Percentiles rank a stretch among this genome's conserved stretches.
Conservation (phyloP, 495 filamentous ascomycete species). For the Hypoxylon trugodes region DNA sequence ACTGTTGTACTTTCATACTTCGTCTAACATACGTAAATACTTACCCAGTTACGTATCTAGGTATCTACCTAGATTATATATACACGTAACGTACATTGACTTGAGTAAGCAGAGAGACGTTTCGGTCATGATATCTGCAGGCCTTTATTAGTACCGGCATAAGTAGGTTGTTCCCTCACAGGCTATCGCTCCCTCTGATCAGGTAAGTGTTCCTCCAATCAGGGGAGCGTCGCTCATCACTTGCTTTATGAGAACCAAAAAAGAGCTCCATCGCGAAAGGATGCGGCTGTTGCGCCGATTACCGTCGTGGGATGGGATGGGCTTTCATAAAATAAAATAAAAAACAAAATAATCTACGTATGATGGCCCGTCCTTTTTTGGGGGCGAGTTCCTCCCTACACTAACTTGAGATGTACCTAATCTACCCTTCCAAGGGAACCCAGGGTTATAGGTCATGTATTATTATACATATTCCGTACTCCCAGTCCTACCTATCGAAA, state of each 20-base stretch:
- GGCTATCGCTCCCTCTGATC: conserved; percentile 33
- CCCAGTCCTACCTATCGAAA: conserved; percentile 38
- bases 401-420: no score
- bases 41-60: no score
- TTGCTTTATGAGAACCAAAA: not conserved
- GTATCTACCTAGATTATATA: no score
- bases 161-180: conserved; percentile 27
- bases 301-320: conserved; percentile 30
- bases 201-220: conserved; percentile 24
- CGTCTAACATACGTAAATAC: no score
- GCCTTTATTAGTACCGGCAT: conserved; percentile 40
- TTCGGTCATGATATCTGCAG: conserved; percentile 21
- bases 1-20: conserved; percentile 27
- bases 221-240: not conserved
- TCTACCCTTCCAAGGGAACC: no score
- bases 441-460: no score
- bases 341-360: no score
- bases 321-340: no score
- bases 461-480: no score
- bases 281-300: conserved; percentile 40
- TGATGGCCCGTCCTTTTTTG: not conserved
- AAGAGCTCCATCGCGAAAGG: conserved; percentile 18
- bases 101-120: conserved; percentile 34
- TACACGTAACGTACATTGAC: no score
- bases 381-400: conserved; percentile 5